Evolutionary conservation across 805 yeast species (phyloP).

Genomic region (Metschnikowia gelsemii): DNA sequence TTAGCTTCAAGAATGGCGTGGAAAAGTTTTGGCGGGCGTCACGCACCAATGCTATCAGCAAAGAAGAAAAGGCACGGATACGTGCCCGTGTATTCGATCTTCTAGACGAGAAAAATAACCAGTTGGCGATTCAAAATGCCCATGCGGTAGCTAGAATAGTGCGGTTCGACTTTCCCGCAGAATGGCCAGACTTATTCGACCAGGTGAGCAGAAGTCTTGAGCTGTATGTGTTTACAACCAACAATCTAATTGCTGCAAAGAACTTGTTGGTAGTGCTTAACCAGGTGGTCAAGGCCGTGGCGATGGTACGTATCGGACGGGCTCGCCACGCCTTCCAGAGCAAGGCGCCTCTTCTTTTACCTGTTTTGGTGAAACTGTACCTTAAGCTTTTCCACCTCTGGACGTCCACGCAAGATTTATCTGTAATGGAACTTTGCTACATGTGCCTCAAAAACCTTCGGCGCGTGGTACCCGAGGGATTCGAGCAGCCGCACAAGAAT

Average conservation of each 20-base stretch:
- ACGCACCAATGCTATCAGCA: slow-evolving; percentile 47
- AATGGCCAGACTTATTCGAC: slow-evolving; percentile 83
- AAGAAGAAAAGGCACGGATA: slow-evolving; percentile 70
- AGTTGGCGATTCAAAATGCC: slow-evolving; percentile 79
- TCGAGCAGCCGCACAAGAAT: slow-evolving; percentile 64
- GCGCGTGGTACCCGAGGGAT: slow-evolving; percentile 74
- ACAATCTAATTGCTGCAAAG: slow-evolving; percentile 53
- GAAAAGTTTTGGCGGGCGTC: slow-evolving; percentile 83
- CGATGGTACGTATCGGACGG: slow-evolving; percentile 79
- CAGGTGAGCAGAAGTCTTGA: slow-evolving; percentile 50
- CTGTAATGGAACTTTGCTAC: slow-evolving; percentile 72
- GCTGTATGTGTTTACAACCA: slow-evolving; percentile 36
- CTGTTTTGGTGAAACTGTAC: slow-evolving; percentile 61
- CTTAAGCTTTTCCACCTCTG: slow-evolving; percentile 59
- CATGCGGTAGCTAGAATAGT: slow-evolving; percentile 77
- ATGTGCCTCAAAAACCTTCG: slow-evolving; percentile 71
- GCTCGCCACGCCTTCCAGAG: slow-evolving; percentile 75
- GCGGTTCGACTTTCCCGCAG: slow-evolving; percentile 79
- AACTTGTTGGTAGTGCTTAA: slow-evolving; percentile 67
- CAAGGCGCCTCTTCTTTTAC: slow-evolving; percentile 62
- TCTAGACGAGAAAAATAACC: slow-evolving; percentile 69
- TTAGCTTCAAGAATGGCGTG: slow-evolving; percentile 84
- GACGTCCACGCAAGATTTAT: slow-evolving; percentile 50
- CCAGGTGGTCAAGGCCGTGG: slow-evolving; percentile 72
- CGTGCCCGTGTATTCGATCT: slow-evolving; percentile 55